Base-by-base conservation (phyloP, 208 protist species). In the Angomonas desouzai region DNA sequence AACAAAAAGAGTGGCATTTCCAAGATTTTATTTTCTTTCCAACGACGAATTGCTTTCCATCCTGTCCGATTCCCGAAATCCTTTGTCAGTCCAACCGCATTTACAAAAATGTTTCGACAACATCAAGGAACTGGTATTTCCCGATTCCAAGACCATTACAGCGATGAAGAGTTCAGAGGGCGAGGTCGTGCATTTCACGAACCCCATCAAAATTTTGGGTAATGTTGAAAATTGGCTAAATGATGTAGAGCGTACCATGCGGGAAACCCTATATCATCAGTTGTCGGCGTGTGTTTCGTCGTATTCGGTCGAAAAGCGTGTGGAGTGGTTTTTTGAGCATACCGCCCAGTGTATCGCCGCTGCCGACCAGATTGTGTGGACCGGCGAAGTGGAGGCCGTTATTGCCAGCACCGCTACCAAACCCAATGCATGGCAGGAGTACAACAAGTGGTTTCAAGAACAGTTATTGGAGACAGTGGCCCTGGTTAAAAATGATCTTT, bases 11-110 rank as follows among this genome's bases (percentile, higher is more conserved):
- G 72, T 85, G 1, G 89, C 87, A 18, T 99, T 99, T 69, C 96
- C 97, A 32, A 83, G 97, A 20, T 98, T 99, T 75, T 99, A 97
- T 75, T 99, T 99, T 76, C 74, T 99, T 7, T 98, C 96, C 32
- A 98, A 98, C 73, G 97, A 99, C 71, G 97, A 99, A 76, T 73
- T 99, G 55, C 84, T 99, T 9, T 96, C 97, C 23, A 99, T 99
- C 64, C 78, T 99, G 23, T 95, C 96, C 20, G 95, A 98, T 72
- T 96, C 92, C n/a, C 83, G 92, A 23, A 97, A 99, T 70, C 96
- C 96, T 3, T 76, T 82, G 25, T 84, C 92, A 18, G 94, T 99
- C 22, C 96, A 98, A 74, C 95, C 94, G 47, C 93, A 98, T 62
- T 66, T 98, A 68, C 87, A 90, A 29, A 98, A 98, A 73, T 98